Evolutionary conservation across 140 eudicot genomes (phyloP), one percentile per base, ranked within the genome.

Genomic region (Bidens hawaiensis): DNA sequence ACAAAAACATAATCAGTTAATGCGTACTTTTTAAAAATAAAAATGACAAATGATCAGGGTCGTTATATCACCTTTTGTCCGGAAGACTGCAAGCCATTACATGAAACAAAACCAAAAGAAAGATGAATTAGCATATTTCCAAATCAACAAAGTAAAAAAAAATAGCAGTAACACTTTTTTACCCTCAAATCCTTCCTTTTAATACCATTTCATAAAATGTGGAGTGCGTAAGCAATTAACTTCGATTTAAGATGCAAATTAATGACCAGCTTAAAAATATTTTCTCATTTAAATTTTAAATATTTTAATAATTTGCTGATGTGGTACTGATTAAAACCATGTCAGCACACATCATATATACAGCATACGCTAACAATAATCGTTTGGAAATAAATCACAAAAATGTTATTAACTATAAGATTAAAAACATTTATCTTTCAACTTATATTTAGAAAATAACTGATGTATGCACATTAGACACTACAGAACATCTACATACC

Each of bases 51-150:
- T 17, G 36, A 18, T 36, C 27, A 25, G 10, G 36, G 56, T 19
- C n/a, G 24, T 58, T 10, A 36, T 42, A 65, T 65, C 64, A 81
- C 87, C 93, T 81, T 84, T 0, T 67, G 16, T 57, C 83, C 78
- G 34, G 85, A 72, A 53, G 84, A 28, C 93, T 81, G 93, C 72
- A 74, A 74, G n/a, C n/a, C 3, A 47, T 63, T 23, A 38, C 36
- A 59, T 50, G 14, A 41, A 45, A 47, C 10, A 59, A 46, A 63
- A 68, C 1, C 8, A 5, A 54, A 21, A 52, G 47, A 51, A 27
- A n/a, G 17, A 22, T 24, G 13, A 13, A 55, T 70, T 53, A 77
- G 79, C 47, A 45, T 56, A 45, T 16, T 18, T 2, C 33, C 16
- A 50, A 21, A 48, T 3, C 13, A 22, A 6, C 40, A 5, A 21